Evolutionary conservation across 352 stramenopile species (phyloP).

Genomic region (Phytophthora brassicae): DNA sequence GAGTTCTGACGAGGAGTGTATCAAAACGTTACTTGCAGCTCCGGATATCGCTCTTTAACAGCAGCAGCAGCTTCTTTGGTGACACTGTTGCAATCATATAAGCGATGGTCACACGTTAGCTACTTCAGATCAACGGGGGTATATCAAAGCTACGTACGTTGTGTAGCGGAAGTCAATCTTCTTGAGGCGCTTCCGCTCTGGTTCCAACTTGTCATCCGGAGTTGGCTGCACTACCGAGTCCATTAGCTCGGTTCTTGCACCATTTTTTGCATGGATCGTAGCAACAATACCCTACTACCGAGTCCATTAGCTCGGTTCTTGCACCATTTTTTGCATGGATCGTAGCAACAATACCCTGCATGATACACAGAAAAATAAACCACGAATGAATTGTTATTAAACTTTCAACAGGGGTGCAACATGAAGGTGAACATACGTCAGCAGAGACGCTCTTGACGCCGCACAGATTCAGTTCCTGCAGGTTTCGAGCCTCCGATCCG

Average conservation of each 20-base stretch:
- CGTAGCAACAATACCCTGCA: conserved; percentile 62
- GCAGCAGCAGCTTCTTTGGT: conserved; percentile 77
- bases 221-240: conserved; percentile 26
- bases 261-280: conserved; percentile 82
- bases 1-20: no score
- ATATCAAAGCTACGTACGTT: conserved; percentile 47
- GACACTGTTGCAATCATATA: conserved; percentile 39
- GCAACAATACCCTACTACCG: conserved; percentile 59
- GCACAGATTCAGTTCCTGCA: conserved; percentile 87
- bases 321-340: conserved; percentile 81
- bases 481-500: conserved; percentile 64
- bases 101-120: not conserved
- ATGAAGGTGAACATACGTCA: conserved; percentile 49
- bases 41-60: conserved; percentile 70
- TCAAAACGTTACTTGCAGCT: conserved; percentile 45
- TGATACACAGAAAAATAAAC: not conserved
- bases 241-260: conserved; percentile 39
- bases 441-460: conserved; percentile 85
- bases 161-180: conserved; percentile 91
- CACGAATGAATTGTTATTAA: not conserved
- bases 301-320: conserved; percentile 39
- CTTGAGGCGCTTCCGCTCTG: conserved; percentile 86
- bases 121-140: not conserved
- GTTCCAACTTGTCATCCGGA: conserved; percentile 46
- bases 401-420: no score